Conservation (phyloP, 345 rosid genomes). For the Eucalyptus regnans region DNA sequence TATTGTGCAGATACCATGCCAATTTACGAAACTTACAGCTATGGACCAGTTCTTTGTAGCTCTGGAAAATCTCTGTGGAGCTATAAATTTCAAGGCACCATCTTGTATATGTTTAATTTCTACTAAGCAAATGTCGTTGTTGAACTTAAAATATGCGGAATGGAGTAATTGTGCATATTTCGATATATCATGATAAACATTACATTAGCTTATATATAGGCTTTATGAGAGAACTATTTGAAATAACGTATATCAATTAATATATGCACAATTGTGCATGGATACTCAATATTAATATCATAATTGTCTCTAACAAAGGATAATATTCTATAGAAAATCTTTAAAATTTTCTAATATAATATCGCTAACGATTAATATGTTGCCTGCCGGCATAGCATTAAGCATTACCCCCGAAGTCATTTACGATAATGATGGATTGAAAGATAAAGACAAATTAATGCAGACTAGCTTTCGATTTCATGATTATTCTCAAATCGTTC, state of each 20-base stretch:
- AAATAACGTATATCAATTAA: neutral
- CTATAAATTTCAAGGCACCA: neutral
- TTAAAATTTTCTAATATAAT: neutral
- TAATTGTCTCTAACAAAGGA: neutral
- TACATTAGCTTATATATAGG: fast-evolving
- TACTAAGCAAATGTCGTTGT: neutral
- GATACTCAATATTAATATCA: neutral
- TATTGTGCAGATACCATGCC: neutral
- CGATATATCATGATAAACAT: neutral
- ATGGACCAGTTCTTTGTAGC: neutral
- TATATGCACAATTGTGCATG: neutral
- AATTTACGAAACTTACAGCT: neutral
- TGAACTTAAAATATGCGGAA: neutral
- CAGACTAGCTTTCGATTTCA: neutral
- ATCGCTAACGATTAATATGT: neutral
- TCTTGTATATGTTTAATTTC: neutral
- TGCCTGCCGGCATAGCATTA: neutral
- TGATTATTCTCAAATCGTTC: neutral
- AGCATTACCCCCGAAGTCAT: neutral
- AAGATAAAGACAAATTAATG: neutral
- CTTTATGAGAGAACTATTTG: neutral
- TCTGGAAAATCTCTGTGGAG: neutral
- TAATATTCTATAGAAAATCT: too few relatives aligned
- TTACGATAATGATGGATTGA: neutral
- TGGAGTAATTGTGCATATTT: too few relatives aligned